These are phyloP conservation scores for Arabidopsis suecica DNA, from an alignment of 345 rosid genomes.

Conservation along the genomic window DNA sequence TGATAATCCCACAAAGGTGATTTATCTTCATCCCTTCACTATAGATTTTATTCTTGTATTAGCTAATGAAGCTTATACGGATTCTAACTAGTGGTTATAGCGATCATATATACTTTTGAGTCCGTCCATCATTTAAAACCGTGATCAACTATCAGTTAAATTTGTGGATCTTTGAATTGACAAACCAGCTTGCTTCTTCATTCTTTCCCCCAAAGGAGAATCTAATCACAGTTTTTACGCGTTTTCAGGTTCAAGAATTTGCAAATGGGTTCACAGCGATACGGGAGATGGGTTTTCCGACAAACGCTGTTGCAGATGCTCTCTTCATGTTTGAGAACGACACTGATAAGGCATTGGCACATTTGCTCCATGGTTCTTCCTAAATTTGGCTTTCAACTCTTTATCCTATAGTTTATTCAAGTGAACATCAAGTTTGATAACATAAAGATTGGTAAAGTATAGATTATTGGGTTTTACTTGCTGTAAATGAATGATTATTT, in stretches of 20 bases:
- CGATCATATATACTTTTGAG: neutral
- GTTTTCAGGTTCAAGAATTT: slow-evolving; percentile 69
- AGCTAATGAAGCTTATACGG: slow-evolving; percentile 1
- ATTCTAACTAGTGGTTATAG: neutral
- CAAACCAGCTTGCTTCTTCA: neutral
- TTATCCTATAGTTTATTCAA: slow-evolving; percentile 21
- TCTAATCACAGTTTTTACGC: neutral
- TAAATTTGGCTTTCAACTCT: slow-evolving; percentile 31
- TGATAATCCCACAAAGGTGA: slow-evolving; percentile 84
- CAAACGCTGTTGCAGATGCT: slow-evolving; percentile 67
- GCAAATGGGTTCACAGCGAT: slow-evolving; percentile 60
- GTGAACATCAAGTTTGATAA: slow-evolving; percentile 3
- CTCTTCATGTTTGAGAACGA: slow-evolving; percentile 72
- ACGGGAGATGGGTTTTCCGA: slow-evolving; percentile 85
- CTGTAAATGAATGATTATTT: slow-evolving; percentile 31
- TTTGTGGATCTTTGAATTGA: neutral
- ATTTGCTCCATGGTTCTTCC: slow-evolving; percentile 55
- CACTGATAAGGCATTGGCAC: slow-evolving; percentile 77
- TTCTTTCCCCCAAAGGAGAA: neutral
- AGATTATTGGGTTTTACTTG: slow-evolving; percentile 1
- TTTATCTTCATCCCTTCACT: neutral
- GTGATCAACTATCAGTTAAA: neutral
- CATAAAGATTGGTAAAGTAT: slow-evolving; percentile 8
- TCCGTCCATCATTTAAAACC: neutral
- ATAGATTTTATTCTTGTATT: neutral